Evolutionary conservation across 2,329 filamentous ascomycete genomes (phyloP).

Genomic region (Colletotrichum lentis): DNA sequence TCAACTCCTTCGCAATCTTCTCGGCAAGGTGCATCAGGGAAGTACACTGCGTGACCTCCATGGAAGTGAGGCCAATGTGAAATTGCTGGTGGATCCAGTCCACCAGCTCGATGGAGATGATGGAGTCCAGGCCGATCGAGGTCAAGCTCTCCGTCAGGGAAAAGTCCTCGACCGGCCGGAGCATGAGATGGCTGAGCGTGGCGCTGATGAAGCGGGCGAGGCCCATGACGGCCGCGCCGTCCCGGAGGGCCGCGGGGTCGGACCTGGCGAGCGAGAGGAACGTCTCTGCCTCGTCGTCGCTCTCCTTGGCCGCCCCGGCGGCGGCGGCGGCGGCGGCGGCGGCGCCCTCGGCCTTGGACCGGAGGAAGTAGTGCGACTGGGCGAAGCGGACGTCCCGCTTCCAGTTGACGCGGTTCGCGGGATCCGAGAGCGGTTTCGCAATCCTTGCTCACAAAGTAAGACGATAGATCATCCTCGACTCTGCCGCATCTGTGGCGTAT

Average conservation of each 20-base stretch:
- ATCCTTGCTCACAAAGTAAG: too few relatives aligned
- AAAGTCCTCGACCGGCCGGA: background rate
- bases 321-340: too few relatives aligned
- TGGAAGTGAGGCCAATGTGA: constrained; percentile 18
- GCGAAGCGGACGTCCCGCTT: constrained; percentile 36
- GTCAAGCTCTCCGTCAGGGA: background rate
- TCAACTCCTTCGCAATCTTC: constrained; percentile 12
- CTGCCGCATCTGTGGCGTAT: constrained; percentile 1
- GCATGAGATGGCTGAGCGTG: background rate
- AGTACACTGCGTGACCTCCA: constrained; percentile 29
- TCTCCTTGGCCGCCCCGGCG: background rate
- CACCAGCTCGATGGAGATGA: constrained; percentile 30
- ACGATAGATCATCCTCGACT: constrained; percentile 30
- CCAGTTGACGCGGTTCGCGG: constrained; percentile 36
- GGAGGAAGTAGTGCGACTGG: background rate
- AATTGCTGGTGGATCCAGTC: constrained; percentile 34
- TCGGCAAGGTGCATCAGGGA: constrained; percentile 21
- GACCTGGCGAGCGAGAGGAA: constrained; percentile 5
- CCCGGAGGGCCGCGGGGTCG: background rate
- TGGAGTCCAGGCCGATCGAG: constrained; percentile 25
- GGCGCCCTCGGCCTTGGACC: background rate
- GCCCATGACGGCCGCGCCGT: background rate
- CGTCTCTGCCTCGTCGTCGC: constrained; percentile 4
- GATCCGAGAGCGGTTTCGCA: constrained; percentile 23
- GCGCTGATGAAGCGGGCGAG: background rate